These are phyloP conservation scores for Diaporthe citri DNA, from an alignment of 2,329 filamentous ascomycete genomes.

Conservation along the genomic window DNA sequence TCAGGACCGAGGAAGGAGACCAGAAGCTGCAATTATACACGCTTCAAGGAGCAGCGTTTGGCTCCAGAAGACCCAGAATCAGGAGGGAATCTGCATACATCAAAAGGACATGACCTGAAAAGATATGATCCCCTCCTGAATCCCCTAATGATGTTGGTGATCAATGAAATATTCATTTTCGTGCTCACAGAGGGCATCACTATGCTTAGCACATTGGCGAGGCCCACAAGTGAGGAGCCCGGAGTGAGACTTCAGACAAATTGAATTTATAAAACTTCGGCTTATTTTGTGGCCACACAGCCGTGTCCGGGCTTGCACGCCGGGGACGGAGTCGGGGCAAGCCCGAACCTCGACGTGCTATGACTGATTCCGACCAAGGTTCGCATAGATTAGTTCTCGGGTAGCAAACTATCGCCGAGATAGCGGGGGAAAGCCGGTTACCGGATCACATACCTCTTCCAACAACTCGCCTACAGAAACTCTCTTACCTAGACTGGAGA, in stretches of 20 bases:
- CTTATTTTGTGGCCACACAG: neutral
- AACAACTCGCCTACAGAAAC: neutral
- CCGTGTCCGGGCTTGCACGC: neutral
- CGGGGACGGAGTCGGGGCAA: slow-evolving; percentile 11
- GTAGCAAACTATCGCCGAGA: slow-evolving; percentile 9
- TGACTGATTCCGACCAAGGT: neutral
- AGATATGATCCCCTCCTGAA: neutral
- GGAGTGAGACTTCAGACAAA: neutral
- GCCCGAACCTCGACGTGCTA: neutral
- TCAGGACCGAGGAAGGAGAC: neutral
- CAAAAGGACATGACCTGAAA: neutral
- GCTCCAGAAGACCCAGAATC: neutral
- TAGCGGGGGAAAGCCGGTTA: slow-evolving; percentile 9
- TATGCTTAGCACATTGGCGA: neutral
- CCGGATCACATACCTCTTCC: neutral
- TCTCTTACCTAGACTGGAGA: neutral
- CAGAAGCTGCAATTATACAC: no score
- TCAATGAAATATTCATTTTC: no score
- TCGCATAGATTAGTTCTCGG: neutral
- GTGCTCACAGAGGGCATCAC: neutral
- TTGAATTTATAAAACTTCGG: neutral
- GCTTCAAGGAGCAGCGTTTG: neutral
- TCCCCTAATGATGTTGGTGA: neutral
- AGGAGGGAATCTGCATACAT: neutral
- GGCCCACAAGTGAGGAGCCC: neutral